Conservation (phyloP, 441 rosid genomes). For the Kokia cookei region DNA sequence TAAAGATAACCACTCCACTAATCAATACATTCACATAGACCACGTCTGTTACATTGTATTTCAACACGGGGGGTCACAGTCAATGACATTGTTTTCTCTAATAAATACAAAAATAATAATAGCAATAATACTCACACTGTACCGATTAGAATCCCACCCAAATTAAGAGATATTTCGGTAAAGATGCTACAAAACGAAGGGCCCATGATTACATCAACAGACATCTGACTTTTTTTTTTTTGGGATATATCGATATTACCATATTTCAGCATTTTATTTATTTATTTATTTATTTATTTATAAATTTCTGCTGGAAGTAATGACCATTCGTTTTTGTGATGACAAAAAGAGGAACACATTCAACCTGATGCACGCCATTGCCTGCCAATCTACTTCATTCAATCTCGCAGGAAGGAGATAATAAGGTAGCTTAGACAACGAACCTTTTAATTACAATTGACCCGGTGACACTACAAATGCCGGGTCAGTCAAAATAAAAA, state of each 20-base stretch:
- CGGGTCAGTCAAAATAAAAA: constrained; percentile 11
- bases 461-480: constrained; percentile 31
- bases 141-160: too few relatives aligned
- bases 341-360: neutral
- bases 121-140: too few relatives aligned
- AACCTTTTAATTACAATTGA: constrained; percentile 35
- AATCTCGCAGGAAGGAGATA: constrained; percentile 15
- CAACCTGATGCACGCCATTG: constrained; percentile 6
- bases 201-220: too few relatives aligned
- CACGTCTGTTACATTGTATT: neutral
- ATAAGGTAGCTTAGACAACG: constrained; percentile 14
- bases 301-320: too few relatives aligned
- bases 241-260: neutral
- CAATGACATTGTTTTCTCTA: neutral
- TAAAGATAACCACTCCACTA: neutral
- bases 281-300: too few relatives aligned
- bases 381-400: constrained; percentile 27
- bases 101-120: neutral
- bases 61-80: neutral
- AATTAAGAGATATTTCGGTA: neutral
- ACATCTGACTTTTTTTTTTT: neutral
- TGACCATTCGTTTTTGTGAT: neutral
- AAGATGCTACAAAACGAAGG: neutral
- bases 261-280: neutral
- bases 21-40: neutral